Evolutionary conservation across 257 asterid genomes (phyloP).

Genomic region (Solanum bulbocastanum): DNA sequence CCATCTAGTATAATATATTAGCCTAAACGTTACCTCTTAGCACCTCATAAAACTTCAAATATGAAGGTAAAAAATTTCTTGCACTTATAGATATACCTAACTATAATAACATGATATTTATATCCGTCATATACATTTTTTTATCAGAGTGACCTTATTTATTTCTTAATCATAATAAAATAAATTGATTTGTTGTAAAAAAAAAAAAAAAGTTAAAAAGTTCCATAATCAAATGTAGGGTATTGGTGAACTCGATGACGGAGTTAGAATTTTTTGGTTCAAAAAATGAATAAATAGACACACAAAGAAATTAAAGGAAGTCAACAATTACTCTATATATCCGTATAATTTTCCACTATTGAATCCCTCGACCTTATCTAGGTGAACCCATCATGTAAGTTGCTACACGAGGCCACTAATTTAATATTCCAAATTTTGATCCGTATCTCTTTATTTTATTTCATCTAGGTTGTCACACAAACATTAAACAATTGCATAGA

Average conservation of each 20-base stretch:
- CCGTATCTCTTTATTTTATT: background rate
- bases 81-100: background rate
- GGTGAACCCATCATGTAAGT: background rate
- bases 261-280: rapidly evolving
- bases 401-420: background rate
- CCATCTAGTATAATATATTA: too few relatives aligned
- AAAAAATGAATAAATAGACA: background rate
- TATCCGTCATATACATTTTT: background rate
- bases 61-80: background rate
- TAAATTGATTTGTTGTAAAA: too few relatives aligned
- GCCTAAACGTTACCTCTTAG: too few relatives aligned
- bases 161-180: background rate
- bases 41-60: too few relatives aligned
- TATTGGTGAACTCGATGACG: background rate
- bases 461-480: background rate
- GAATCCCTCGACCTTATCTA: background rate
- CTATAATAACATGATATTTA: background rate
- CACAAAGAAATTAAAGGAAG: rapidly evolving
- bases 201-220: background rate
- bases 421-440: background rate
- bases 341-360: too few relatives aligned
- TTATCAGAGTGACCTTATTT: background rate
- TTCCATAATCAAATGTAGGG: background rate
- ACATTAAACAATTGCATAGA: background rate
- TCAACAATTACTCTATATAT: too few relatives aligned